These are phyloP conservation scores for Xylaria telfairii DNA, from an alignment of 495 filamentous ascomycete species.

Conservation along the genomic window DNA sequence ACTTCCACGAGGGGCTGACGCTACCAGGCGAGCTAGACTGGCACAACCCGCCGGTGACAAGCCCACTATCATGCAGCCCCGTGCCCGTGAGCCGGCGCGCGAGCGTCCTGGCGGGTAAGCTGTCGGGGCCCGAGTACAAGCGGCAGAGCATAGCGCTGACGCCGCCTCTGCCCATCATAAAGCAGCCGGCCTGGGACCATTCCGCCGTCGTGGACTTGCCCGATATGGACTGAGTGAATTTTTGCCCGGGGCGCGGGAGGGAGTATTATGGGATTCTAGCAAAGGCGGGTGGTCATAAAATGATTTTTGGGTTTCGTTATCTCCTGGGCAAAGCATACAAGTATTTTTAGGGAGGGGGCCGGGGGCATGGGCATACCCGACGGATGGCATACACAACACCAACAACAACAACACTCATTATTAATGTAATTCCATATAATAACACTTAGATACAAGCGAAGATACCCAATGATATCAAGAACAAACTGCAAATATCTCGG, in stretches of 20 bases:
- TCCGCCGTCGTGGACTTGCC: slow-evolving; percentile 2
- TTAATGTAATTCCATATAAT: slow-evolving; percentile 22
- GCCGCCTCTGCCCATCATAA: slow-evolving; percentile 13
- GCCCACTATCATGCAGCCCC: neutral
- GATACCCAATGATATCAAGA: slow-evolving; percentile 15
- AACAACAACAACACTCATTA: too few species aligned
- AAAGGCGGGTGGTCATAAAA: neutral
- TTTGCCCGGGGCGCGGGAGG: too few species aligned
- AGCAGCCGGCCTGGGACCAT: slow-evolving; percentile 20
- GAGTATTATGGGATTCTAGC: neutral
- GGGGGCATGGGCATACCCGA: neutral
- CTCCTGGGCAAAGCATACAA: neutral
- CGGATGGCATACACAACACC: slow-evolving; percentile 11
- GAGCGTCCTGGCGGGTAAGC: slow-evolving; percentile 4
- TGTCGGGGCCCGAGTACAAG: slow-evolving; percentile 8
- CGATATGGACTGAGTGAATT: neutral
- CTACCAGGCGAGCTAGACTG: slow-evolving; percentile 23
- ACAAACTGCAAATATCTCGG: neutral
- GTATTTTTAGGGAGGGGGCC: neutral
- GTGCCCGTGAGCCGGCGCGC: slow-evolving; percentile 10
- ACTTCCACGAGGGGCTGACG: slow-evolving; percentile 20
- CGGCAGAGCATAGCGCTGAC: slow-evolving; percentile 3
- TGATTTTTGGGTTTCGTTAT: neutral
- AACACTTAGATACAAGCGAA: neutral
- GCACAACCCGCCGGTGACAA: slow-evolving; percentile 7